These are phyloP conservation scores for Beauveria varroae DNA, from an alignment of 2,329 filamentous ascomycete species.

Conservation along the genomic window DNA sequence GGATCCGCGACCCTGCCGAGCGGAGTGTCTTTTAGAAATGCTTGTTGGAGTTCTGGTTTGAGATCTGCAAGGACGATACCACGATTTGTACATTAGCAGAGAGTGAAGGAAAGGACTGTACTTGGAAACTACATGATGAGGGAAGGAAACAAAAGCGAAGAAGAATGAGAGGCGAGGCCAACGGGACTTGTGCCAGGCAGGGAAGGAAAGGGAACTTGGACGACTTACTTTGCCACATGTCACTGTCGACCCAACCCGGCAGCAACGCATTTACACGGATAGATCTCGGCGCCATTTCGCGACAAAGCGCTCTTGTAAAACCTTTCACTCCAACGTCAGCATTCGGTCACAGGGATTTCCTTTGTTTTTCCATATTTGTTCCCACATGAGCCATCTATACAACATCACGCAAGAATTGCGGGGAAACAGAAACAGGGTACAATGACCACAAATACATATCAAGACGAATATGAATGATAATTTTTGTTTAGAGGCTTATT, in stretches of 20 bases:
- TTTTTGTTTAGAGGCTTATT: neutral
- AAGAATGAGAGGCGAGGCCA: neutral
- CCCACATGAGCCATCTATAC: neutral
- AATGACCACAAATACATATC: neutral
- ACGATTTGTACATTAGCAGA: constrained; percentile 32
- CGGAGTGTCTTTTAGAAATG: constrained; percentile 49
- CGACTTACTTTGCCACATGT: constrained; percentile 64
- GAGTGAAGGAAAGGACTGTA: neutral
- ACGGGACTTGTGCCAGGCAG: neutral
- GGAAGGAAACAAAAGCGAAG: neutral
- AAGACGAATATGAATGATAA: neutral
- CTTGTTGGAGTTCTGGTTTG: constrained; percentile 29
- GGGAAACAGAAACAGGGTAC: neutral
- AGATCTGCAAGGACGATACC: constrained; percentile 23
- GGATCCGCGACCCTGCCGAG: constrained; percentile 56
- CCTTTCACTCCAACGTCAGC: constrained; percentile 33
- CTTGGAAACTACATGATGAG: neutral
- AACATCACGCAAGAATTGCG: neutral
- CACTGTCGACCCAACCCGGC: constrained; percentile 75
- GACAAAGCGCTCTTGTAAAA: constrained; percentile 60
- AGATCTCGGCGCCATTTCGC: constrained; percentile 50
- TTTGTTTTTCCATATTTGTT: neutral
- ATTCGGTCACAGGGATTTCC: neutral
- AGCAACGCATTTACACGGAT: constrained; percentile 75
- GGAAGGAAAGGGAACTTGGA: constrained; percentile 12